phyloP scores from a whole-genome alignment of 768 basidiomycete genomes.

The Cyclocybe cylindracea region DNA sequence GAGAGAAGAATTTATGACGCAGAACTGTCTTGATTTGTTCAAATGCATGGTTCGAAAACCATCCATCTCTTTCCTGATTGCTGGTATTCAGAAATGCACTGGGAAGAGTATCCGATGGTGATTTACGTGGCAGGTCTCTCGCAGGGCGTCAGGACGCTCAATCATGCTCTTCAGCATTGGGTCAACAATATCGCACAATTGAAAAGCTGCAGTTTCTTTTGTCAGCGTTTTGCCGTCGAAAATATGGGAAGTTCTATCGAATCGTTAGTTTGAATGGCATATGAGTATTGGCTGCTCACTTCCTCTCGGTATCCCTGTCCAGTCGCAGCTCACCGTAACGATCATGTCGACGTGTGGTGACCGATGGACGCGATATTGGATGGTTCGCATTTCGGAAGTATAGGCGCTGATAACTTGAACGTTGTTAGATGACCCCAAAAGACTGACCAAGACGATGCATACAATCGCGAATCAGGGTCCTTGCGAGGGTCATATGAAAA shows the following conservation, averaged over 20 bases:
- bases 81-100: background rate
- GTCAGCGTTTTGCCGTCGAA: constrained; percentile 85
- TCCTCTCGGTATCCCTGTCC: constrained; percentile 47
- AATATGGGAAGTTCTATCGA: constrained; percentile 66
- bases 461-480: constrained; percentile 76
- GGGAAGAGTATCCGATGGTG: no score
- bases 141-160: constrained; percentile 65
- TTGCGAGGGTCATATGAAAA: constrained; percentile 90
- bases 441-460: constrained; percentile 26
- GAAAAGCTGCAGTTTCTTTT: constrained; percentile 90
- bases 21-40: constrained; percentile 85
- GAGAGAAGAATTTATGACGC: constrained; percentile 81
- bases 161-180: constrained; percentile 84
- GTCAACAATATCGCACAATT: constrained; percentile 90
- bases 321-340: constrained; percentile 39
- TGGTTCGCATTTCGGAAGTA: constrained; percentile 90
- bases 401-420: constrained; percentile 83
- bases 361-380: constrained; percentile 74
- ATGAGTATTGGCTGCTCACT: constrained; percentile 27
- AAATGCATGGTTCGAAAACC: constrained; percentile 78
- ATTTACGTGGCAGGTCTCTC: constrained; percentile 76
- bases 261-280: background rate
- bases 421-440: constrained; percentile 1
- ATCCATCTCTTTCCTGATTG: constrained; percentile 79
- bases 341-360: constrained; percentile 68